These are phyloP conservation scores for Apophysomyces trapeziformis DNA, from an alignment of 371 early-diverging fungal species.

Conservation along the genomic window DNA sequence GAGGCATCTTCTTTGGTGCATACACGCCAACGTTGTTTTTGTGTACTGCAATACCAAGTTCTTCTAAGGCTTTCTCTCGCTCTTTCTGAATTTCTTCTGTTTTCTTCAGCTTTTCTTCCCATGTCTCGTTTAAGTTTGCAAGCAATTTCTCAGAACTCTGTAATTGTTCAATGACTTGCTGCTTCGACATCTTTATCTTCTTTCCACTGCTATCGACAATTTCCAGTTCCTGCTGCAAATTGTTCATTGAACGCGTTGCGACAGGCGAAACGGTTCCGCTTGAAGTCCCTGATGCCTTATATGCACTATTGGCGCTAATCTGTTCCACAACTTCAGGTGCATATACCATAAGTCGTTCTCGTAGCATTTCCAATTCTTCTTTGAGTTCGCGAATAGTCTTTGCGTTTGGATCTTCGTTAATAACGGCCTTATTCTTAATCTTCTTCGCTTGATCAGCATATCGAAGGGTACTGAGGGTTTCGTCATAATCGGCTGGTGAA, in stretches of 20 bases:
- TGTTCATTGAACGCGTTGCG: slow-evolving; percentile 30
- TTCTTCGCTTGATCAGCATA: slow-evolving; percentile 95
- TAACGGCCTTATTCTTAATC: slow-evolving; percentile 90
- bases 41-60: slow-evolving; percentile 80
- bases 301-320: slow-evolving; percentile 28
- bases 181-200: slow-evolving; percentile 55
- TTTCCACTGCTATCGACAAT: slow-evolving; percentile 53
- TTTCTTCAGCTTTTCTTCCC: slow-evolving; percentile 83
- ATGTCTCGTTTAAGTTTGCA: slow-evolving; percentile 80
- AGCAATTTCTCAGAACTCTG: slow-evolving; percentile 88
- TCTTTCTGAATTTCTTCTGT: slow-evolving; percentile 77
- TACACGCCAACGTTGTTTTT: slow-evolving; percentile 79
- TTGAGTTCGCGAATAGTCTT: slow-evolving; percentile 85
- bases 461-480: slow-evolving; percentile 93
- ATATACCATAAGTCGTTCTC: slow-evolving; percentile 64
- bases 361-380: slow-evolving; percentile 78
- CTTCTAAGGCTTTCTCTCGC: slow-evolving; percentile 77
- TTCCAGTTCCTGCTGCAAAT: slow-evolving; percentile 29
- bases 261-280: slow-evolving; percentile 13
- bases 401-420: slow-evolving; percentile 92
- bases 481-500: slow-evolving; percentile 82
- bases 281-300: slow-evolving; percentile 14
- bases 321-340: slow-evolving; percentile 60
- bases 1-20: slow-evolving; percentile 83
- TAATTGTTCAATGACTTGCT: slow-evolving; percentile 79